phyloP scores from a whole-genome alignment of 441 rosid species.

The Populus hybrid region DNA sequence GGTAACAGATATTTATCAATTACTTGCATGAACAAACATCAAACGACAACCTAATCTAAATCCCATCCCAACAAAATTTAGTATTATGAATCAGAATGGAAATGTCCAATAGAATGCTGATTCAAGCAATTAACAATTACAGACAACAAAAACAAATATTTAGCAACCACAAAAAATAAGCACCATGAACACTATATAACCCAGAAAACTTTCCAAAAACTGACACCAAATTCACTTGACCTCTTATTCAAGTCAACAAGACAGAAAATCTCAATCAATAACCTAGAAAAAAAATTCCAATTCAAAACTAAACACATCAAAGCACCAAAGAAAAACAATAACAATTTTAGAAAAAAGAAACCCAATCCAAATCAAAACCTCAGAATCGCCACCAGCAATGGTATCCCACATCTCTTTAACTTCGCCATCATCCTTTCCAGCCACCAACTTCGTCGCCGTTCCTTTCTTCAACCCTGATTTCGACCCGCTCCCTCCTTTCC shows the following conservation, averaged over 20 bases:
- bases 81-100: not conserved
- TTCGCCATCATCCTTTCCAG: conserved; percentile 43
- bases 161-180: not conserved
- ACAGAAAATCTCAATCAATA: not conserved
- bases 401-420: conserved; percentile 95
- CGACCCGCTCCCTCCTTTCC: conserved; percentile 32
- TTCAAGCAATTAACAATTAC: conserved; percentile 2
- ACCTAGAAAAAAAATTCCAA: not conserved
- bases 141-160: not conserved
- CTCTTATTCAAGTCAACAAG: not conserved
- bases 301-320: not conserved
- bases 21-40: not conserved
- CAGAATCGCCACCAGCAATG: conserved; percentile 81
- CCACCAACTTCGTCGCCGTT: conserved; percentile 21
- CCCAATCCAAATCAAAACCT: conserved; percentile 39
- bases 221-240: not conserved
- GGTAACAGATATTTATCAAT: not conserved
- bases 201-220: not conserved
- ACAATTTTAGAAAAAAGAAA: not conserved
- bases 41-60: not conserved
- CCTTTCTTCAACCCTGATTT: conserved; percentile 41
- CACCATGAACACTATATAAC: not conserved
- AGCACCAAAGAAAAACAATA: not conserved
- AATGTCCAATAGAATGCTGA: not conserved
- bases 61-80: not conserved